Percentiles rank a stretch among this genome's conserved stretches.
Evolutionary conservation across 495 filamentous ascomycete species (phyloP).

Genomic region (Aspergillus leporis): DNA sequence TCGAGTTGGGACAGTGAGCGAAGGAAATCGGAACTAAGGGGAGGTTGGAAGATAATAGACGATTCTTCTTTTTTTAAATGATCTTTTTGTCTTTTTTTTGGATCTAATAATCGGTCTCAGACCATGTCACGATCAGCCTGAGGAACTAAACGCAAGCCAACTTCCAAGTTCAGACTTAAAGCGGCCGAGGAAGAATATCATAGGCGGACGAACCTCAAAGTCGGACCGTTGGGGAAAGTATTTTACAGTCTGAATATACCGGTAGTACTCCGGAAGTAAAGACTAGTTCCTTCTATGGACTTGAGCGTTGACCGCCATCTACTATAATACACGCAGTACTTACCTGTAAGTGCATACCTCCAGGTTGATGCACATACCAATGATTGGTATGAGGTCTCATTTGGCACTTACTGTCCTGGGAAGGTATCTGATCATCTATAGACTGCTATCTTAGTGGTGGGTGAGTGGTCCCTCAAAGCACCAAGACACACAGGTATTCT

Average conservation of each 20-base stretch:
- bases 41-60: constrained; percentile 11
- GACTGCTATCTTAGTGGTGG: no score
- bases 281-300: neutral
- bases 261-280: neutral
- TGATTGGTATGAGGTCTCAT: neutral
- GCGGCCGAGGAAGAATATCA: constrained; percentile 12
- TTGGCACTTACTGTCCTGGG: neutral
- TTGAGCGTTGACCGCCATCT: constrained; percentile 18
- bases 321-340: neutral
- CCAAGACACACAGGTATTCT: neutral
- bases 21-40: constrained; percentile 23
- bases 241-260: constrained; percentile 13
- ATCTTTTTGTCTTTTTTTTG: constrained; percentile 9
- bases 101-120: constrained; percentile 13
- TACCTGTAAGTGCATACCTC: neutral
- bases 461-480: neutral
- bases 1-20: constrained; percentile 25
- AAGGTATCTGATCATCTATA: neutral
- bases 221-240: constrained; percentile 17
- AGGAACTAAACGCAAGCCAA: constrained; percentile 7
- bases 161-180: constrained; percentile 5
- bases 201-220: constrained; percentile 12
- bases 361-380: neutral
- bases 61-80: constrained; percentile 4
- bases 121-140: constrained; percentile 22